phyloP scores from a whole-genome alignment of 192 early-diverging fungal genomes.

The Mortierella alpina region DNA sequence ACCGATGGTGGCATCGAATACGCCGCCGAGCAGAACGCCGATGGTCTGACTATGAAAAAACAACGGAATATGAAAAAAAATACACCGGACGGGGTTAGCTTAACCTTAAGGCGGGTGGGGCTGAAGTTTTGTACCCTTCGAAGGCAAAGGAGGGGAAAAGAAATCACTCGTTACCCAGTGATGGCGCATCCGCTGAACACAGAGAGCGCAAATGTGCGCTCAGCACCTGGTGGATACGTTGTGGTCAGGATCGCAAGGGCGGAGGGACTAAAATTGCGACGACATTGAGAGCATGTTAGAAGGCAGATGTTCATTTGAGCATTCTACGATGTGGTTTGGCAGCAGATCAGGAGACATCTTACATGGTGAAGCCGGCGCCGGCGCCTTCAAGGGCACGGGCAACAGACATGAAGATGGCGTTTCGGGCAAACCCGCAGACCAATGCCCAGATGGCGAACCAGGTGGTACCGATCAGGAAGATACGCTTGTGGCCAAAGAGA shows the following conservation, averaged over 20 bases:
- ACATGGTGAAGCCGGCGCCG: conserved; percentile 41
- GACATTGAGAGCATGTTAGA: background rate
- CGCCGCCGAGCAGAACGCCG: conserved; percentile 29
- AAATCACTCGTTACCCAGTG: conserved; percentile 3
- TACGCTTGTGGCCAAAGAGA: conserved; percentile 31
- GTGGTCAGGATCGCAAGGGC: conserved; percentile 21
- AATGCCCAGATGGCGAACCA: conserved; percentile 34
- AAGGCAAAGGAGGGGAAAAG: background rate
- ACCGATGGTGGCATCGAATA: conserved; percentile 32
- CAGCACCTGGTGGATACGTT: conserved; percentile 5
- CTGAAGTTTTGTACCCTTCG: too few relatives aligned
- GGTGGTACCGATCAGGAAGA: conserved; percentile 24
- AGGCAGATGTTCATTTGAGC: background rate
- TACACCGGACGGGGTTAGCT: background rate
- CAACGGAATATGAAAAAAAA: background rate
- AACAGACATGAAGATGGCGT: conserved; percentile 28
- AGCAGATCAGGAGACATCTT: background rate
- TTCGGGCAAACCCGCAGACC: conserved; percentile 28
- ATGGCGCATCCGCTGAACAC: conserved; percentile 20
- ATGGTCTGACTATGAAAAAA: conserved; percentile 16
- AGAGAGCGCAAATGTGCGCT: conserved; percentile 24
- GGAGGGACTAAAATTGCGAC: conserved; percentile 4
- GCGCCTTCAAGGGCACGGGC: conserved; percentile 36
- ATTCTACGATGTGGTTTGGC: background rate
- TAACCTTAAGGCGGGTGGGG: too few relatives aligned